These are phyloP conservation scores for Rhodocollybia butyracea DNA, from an alignment of 768 basidiomycete genomes.

Conservation along the genomic window DNA sequence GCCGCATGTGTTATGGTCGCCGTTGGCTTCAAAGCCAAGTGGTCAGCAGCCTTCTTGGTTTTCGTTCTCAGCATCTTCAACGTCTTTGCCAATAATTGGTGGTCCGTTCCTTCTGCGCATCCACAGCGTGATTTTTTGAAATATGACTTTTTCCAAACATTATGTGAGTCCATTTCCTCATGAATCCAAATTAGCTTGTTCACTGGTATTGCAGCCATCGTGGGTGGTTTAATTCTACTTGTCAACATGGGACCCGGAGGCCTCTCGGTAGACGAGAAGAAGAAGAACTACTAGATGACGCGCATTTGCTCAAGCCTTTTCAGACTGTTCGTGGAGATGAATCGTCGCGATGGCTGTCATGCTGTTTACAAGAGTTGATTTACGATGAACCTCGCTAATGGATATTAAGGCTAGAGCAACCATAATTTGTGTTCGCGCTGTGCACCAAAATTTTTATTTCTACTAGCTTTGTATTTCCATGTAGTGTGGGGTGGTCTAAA, in stretches of 20 bases:
- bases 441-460: slow-evolving; percentile 2
- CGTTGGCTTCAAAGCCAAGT: slow-evolving; percentile 98
- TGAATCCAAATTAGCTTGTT: slow-evolving; percentile 3
- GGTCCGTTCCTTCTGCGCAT: slow-evolving; percentile 88
- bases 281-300: slow-evolving; percentile 75
- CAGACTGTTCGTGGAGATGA: background rate
- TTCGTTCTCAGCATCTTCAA: slow-evolving; percentile 92
- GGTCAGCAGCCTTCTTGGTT: slow-evolving; percentile 95
- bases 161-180: slow-evolving; percentile 44
- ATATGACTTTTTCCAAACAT: slow-evolving; percentile 99
- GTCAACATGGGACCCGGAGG: slow-evolving; percentile 99
- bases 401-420: background rate
- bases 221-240: slow-evolving; percentile 93
- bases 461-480: slow-evolving; percentile 3
- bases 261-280: slow-evolving; percentile 98
- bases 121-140: slow-evolving; percentile 98
- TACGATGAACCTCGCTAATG: background rate
- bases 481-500: background rate
- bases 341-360: background rate
- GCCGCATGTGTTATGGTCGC: slow-evolving; percentile 95
- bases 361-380: background rate
- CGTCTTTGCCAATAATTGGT: slow-evolving; percentile 98
- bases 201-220: slow-evolving; percentile 55
- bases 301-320: no score
- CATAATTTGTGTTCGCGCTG: background rate